These are phyloP conservation scores for Phyllosticta citrichinensis DNA, from an alignment of 2,329 filamentous ascomycete species.

Conservation along the genomic window DNA sequence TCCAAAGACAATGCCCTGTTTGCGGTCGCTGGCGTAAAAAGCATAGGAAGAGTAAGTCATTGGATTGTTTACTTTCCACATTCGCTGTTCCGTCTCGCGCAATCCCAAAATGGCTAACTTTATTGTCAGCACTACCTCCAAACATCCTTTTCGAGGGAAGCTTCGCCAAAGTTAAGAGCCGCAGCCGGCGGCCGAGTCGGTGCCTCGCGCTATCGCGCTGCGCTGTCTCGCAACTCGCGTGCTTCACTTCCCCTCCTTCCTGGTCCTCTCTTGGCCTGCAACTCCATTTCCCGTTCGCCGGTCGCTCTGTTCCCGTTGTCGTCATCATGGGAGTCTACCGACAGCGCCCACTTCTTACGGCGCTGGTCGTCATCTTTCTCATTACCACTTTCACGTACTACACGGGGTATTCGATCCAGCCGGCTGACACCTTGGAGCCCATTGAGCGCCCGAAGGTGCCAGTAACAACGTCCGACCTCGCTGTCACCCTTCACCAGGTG, in stretches of 20 bases:
- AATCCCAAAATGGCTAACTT: not conserved
- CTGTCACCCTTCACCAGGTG: constrained; percentile 21
- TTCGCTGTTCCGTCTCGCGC: not conserved
- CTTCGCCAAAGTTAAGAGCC: not conserved
- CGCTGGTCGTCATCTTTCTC: constrained; percentile 36
- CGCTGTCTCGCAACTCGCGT: not conserved
- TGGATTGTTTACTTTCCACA: not conserved
- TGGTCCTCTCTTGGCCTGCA: not conserved
- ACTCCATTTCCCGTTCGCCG: not conserved
- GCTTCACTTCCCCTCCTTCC: not conserved
- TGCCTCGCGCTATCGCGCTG: not conserved
- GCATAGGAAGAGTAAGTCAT: not conserved
- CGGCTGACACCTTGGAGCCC: not conserved
- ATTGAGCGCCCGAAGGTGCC: not conserved
- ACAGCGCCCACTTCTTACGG: constrained; percentile 21
- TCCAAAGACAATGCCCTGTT: not conserved
- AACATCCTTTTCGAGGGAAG: not conserved
- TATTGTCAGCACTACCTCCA: not conserved
- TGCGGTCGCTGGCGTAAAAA: not conserved
- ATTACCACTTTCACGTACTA: constrained; percentile 28
- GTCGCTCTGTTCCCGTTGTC: not conserved
- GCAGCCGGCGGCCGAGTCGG: not conserved
- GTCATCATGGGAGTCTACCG: not conserved
- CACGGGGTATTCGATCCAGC: not conserved
- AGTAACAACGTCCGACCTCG: constrained; percentile 18